Base-by-base conservation (phyloP, 2,329 filamentous ascomycete genomes). In the Ambrosiella cleistominuta region DNA sequence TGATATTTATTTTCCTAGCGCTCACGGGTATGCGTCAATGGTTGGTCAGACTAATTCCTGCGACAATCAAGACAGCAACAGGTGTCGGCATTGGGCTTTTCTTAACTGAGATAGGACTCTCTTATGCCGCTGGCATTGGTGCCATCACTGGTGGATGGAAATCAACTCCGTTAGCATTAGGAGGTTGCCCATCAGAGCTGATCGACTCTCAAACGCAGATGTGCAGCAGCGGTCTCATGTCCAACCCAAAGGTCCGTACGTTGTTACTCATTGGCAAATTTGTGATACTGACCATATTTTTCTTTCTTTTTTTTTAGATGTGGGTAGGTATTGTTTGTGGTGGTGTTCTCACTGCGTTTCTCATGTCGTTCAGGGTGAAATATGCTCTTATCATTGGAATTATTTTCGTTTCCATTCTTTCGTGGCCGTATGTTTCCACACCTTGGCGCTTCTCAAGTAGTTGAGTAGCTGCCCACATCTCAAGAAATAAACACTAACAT, bases 281-380 rank as follows among this genome's bases (percentile, higher is more conserved):
- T 27, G 2, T 50, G 27, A 6, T 36, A 42, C 19, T 13, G 19
- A 35, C 19, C 35, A 37, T 39, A 19, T 11, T 38, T 17, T 19
- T 17, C 17, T 49, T 59, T 57, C 50, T 56, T 35, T 58, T n/a
- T n/a, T n/a, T 44, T 36, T 61, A 82, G 80, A 73, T 94, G 76
- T 95, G 89, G 89, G 79, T 94, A 57, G 89, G 86, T 9, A 84
- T 95, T 62, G 83, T 88, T 66, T 81, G 83, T 57, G 87, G 89
- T 12, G 87, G 88, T 39, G 74, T 95, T 51, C 69, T 94, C 42
- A 91, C 88, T 0, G 81, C 85, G 4, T 78, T 91, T 63, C 79
- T 95, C 69, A 88, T 88, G 85, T 78, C 84, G 15, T 89, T 84
- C 67, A 79, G 82, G 44, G 75, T 88, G 70, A 88, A 87, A 66